These are phyloP conservation scores for Coniella vitis DNA, from an alignment of 2,329 filamentous ascomycete genomes.

Conservation along the genomic window DNA sequence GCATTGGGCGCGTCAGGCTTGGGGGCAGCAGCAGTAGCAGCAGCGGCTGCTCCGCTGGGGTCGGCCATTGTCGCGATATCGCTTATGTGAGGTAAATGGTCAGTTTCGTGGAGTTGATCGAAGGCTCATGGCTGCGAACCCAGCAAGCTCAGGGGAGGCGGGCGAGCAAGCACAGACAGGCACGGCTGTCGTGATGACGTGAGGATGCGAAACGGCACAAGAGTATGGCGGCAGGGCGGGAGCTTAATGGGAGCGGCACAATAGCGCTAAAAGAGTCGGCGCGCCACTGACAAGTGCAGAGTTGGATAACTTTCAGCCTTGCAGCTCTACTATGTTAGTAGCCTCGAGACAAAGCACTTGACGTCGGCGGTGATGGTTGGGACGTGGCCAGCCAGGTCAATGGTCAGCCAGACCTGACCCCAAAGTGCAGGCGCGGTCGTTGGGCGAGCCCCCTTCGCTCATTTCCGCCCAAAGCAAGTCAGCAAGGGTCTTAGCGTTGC, in stretches of 20 bases:
- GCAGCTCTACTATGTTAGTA: neutral
- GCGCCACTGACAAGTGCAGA: neutral
- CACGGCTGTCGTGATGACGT: slow-evolving; percentile 4
- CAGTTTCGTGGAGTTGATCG: neutral
- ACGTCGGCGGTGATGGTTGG: slow-evolving; percentile 11
- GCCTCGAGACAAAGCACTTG: neutral
- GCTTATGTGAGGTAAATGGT: slow-evolving; percentile 4
- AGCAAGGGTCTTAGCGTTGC: slow-evolving; percentile 14
- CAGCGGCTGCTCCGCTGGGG: slow-evolving; percentile 4
- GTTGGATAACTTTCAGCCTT: slow-evolving; percentile 1
- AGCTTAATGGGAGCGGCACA: neutral
- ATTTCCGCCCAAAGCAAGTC: slow-evolving; percentile 5
- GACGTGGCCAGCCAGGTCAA: too few relatives aligned
- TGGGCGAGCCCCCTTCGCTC: slow-evolving; percentile 3
- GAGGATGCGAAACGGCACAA: neutral
- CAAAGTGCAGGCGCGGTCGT: slow-evolving; percentile 3
- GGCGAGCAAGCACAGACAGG: neutral
- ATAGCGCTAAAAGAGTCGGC: neutral
- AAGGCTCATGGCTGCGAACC: slow-evolving; percentile 8
- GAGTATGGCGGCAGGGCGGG: slow-evolving; percentile 1
- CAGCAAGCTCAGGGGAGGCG: slow-evolving; percentile 6
- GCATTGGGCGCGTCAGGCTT: neutral
- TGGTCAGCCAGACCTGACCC: too few relatives aligned
- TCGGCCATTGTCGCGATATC: slow-evolving; percentile 11
- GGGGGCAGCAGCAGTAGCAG: slow-evolving; percentile 3